Evolutionary conservation across 495 filamentous ascomycete species (phyloP).

Genomic region (Aspergillus asperescens): DNA sequence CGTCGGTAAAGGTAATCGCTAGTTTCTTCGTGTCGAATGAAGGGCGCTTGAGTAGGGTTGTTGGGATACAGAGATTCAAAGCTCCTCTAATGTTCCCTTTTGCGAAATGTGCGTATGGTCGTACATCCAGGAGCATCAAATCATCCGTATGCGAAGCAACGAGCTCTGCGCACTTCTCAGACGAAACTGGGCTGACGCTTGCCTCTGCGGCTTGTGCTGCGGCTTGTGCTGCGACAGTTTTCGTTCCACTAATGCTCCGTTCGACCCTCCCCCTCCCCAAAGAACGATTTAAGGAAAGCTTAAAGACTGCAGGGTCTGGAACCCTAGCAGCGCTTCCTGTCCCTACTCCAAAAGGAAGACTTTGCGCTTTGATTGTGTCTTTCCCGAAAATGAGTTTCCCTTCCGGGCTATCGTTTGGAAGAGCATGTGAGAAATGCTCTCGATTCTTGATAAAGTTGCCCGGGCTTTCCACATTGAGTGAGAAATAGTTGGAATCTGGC

Average conservation of each 20-base stretch:
- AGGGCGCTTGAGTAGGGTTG: conserved; percentile 82
- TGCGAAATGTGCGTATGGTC: conserved; percentile 77
- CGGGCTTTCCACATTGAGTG: conserved; percentile 57
- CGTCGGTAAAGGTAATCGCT: conserved; percentile 76
- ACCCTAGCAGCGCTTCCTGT: conserved; percentile 22
- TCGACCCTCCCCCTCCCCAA: conserved; percentile 5
- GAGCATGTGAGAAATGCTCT: conserved; percentile 63
- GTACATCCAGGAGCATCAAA: conserved; percentile 77
- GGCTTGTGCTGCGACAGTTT: not conserved
- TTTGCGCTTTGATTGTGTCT: conserved; percentile 70
- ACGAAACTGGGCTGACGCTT: conserved; percentile 42
- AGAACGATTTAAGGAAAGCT: conserved; percentile 16
- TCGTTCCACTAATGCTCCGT: not conserved
- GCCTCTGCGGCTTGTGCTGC: not conserved
- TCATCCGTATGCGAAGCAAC: conserved; percentile 53
- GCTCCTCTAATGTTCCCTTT: conserved; percentile 69
- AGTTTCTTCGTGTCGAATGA: conserved; percentile 91
- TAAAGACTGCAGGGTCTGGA: conserved; percentile 21
- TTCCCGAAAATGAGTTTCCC: conserved; percentile 66
- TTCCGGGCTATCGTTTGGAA: conserved; percentile 62
- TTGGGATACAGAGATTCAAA: conserved; percentile 91
- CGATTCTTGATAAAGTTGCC: conserved; percentile 61
- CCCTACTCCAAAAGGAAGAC: conserved; percentile 40
- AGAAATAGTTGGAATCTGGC: conserved; percentile 79
- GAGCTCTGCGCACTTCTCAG: conserved; percentile 60